A percentile compares a stretch with the other conserved stretches of the same genome.
phyloP scores from a whole-genome alignment of 2,329 filamentous ascomycete species.

The Alternaria arborescens region DNA sequence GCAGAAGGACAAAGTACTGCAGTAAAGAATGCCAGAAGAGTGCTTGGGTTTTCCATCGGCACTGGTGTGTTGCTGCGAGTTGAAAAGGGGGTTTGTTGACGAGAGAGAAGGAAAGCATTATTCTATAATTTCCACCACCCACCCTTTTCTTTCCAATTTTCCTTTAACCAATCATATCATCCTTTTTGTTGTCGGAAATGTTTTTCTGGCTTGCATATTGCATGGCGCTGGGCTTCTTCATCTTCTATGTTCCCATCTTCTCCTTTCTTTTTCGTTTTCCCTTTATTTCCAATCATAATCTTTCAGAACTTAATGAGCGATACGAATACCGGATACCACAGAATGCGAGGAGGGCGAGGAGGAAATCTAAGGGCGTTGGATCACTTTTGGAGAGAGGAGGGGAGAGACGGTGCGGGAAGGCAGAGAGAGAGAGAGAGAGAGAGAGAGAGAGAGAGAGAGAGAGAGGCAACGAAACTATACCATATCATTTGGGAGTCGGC shows the following conservation, averaged over 20 bases:
- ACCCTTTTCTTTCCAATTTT: too few relatives aligned
- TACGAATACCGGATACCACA: constrained; percentile 51
- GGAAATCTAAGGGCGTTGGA: constrained; percentile 37
- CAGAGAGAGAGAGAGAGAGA: neutral
- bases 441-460: neutral
- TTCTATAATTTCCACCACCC: constrained; percentile 30
- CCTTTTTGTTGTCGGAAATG: constrained; percentile 21
- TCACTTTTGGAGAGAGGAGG: constrained; percentile 14
- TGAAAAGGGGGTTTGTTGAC: constrained; percentile 8
- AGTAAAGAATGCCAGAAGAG: constrained; percentile 99
- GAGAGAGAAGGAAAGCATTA: constrained; percentile 21
- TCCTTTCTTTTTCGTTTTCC: constrained; percentile 10
- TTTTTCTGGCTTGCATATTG: constrained; percentile 53
- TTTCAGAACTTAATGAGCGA: constrained; percentile 50
- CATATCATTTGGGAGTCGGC: constrained; percentile 35
- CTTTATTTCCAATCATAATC: constrained; percentile 35
- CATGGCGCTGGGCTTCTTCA: constrained; percentile 48
- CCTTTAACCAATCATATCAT: too few relatives aligned
- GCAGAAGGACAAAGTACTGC: constrained; percentile 97
- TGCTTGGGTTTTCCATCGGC: constrained; percentile 96
- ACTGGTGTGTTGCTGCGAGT: constrained; percentile 88
- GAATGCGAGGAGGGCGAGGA: constrained; percentile 29
- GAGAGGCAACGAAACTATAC: constrained; percentile 32
- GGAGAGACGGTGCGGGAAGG: constrained; percentile 8
- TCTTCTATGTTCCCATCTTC: constrained; percentile 1